Percentiles rank a stretch among this genome's conserved stretches.
phyloP scores from a whole-genome alignment of 768 basidiomycete genomes.

The Obba rivulosa region DNA sequence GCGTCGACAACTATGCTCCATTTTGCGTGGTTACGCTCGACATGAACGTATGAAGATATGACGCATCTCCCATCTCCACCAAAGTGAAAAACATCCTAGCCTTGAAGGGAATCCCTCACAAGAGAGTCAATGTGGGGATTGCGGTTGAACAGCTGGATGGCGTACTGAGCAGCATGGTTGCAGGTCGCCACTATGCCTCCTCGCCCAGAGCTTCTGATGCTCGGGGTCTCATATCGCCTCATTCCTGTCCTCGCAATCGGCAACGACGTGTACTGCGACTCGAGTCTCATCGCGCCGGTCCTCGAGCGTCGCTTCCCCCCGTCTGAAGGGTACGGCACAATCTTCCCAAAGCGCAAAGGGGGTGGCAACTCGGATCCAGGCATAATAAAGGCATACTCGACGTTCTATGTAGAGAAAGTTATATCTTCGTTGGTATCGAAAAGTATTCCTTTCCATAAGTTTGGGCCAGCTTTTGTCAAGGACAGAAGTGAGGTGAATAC shows the following conservation, averaged over 20 bases:
- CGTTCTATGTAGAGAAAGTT: conserved; percentile 38
- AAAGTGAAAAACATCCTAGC: conserved; percentile 49
- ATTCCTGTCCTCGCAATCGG: conserved; percentile 59
- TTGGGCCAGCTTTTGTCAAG: conserved; percentile 40
- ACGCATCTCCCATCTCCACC: conserved; percentile 44
- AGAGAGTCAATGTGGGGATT: conserved; percentile 39
- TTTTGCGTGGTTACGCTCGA: not conserved
- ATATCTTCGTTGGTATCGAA: conserved; percentile 37
- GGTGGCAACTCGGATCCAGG: conserved; percentile 39
- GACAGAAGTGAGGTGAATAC: conserved; percentile 42
- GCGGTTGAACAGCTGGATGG: not conserved
- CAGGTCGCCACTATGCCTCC: conserved; percentile 49
- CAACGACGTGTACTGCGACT: conserved; percentile 58
- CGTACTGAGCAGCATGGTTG: not conserved
- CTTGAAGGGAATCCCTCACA: conserved; percentile 44
- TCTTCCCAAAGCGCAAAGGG: conserved; percentile 43
- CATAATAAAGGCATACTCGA: conserved; percentile 42
- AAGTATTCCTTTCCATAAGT: conserved; percentile 43
- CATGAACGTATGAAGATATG: conserved; percentile 33
- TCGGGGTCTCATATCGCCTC: conserved; percentile 50
- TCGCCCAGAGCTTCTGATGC: conserved; percentile 48
- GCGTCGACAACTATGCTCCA: no score
- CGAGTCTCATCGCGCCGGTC: conserved; percentile 43
- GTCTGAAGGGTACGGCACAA: conserved; percentile 39
- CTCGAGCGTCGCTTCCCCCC: conserved; percentile 54